Evolutionary conservation across 2,329 filamentous ascomycete genomes (phyloP).

Genomic region (Exophiala lecanii-corni): DNA sequence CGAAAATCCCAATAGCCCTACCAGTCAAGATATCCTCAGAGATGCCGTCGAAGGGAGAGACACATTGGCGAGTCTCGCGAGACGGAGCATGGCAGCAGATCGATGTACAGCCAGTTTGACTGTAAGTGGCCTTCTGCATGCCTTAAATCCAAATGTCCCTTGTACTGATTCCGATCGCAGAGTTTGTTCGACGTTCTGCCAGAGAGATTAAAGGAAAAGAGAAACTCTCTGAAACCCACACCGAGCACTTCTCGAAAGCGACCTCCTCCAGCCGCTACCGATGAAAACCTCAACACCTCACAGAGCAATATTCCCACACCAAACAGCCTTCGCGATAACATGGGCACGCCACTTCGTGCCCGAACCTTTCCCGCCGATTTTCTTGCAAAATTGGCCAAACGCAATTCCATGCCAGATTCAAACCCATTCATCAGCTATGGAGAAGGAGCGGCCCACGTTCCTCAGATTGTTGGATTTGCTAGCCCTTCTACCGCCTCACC

Average conservation of each 20-base stretch:
- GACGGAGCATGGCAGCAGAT: conserved; percentile 83
- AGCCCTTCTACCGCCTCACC: conserved; percentile 24
- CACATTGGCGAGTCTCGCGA: conserved; percentile 71
- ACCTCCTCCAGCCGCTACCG: conserved; percentile 30
- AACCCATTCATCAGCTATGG: conserved; percentile 27
- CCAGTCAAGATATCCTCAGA: conserved; percentile 69
- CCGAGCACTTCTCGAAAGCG: conserved; percentile 46
- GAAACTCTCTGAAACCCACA: conserved; percentile 39
- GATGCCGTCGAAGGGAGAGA: conserved; percentile 83
- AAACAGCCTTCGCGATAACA: conserved; percentile 8
- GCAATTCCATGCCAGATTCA: conserved; percentile 24
- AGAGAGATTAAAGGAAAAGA: conserved; percentile 58
- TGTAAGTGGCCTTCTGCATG: conserved; percentile 46
- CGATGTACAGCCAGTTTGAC: conserved; percentile 73
- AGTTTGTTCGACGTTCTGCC: conserved; percentile 79
- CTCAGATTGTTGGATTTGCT: conserved; percentile 25
- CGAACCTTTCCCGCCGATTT: conserved; percentile 24
- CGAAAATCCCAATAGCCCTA: conserved; percentile 58
- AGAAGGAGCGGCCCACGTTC: conserved; percentile 8
- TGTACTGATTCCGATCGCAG: too few relatives aligned
- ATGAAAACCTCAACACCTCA: conserved; percentile 8
- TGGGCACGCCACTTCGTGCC: conserved; percentile 15
- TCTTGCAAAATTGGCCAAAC: conserved; percentile 21
- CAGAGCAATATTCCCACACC: conserved; percentile 4
- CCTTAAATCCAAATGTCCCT: conserved; percentile 10